Conservation (phyloP, 148 eudicot genomes). For the Spergularia bocconei region DNA sequence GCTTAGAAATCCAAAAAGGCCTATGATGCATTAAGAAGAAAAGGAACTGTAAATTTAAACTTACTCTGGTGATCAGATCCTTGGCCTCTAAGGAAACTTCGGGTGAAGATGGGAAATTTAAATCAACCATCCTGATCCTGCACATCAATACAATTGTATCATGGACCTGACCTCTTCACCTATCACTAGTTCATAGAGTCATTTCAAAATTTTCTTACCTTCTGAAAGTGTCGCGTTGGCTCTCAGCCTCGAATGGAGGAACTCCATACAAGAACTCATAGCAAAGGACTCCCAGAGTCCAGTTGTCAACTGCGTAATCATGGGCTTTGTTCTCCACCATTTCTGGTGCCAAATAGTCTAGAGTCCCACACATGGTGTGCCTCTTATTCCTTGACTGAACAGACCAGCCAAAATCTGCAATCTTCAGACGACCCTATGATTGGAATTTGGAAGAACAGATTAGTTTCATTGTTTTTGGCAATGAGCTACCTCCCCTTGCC, state of each 20-base stretch:
- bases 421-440: constrained; percentile 71
- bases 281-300: constrained; percentile 86
- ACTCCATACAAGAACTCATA: constrained; percentile 83
- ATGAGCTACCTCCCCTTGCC: neutral
- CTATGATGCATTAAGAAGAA: neutral
- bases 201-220: constrained; percentile 38
- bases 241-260: constrained; percentile 91
- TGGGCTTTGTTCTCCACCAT: constrained; percentile 90
- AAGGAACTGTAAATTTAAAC: neutral
- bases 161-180: neutral
- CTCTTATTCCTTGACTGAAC: constrained; percentile 77
- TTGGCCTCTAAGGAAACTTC: constrained; percentile 63
- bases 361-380: constrained; percentile 88
- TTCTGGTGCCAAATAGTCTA: constrained; percentile 94
- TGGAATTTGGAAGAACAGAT: neutral
- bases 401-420: constrained; percentile 96
- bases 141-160: neutral
- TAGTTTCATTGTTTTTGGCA: neutral
- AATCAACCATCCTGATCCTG: constrained; percentile 75
- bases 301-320: constrained; percentile 86
- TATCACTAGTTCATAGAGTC: neutral
- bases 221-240: constrained; percentile 69
- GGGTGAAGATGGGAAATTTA: constrained; percentile 66
- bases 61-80: constrained; percentile 68
- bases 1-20: constrained; percentile 9